Percentiles rank a stretch among this genome's conserved stretches.
Evolutionary conservation across 805 yeast genomes (phyloP).

Genomic region (Schizosaccharomyces cryophilus): DNA sequence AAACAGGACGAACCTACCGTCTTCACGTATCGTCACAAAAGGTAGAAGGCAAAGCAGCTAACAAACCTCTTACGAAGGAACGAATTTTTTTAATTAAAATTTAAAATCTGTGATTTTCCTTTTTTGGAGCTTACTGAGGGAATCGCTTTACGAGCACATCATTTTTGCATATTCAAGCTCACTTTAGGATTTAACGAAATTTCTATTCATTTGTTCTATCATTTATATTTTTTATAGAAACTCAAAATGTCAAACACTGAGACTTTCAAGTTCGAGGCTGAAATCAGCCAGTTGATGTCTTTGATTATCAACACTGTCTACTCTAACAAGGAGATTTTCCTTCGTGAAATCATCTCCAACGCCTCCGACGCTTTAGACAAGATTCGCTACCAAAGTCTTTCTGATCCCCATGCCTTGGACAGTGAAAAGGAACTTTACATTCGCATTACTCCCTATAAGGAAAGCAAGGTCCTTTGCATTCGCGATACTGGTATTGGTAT

Average conservation of each 20-base stretch:
- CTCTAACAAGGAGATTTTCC: slow-evolving; percentile 94
- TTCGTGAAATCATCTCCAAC: slow-evolving; percentile 95
- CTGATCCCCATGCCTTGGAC: slow-evolving; percentile 78
- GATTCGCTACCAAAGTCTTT: slow-evolving; percentile 86
- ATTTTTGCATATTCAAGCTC: too few species aligned
- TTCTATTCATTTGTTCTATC: background rate
- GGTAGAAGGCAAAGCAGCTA: too few species aligned
- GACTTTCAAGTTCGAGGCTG: slow-evolving; percentile 58
- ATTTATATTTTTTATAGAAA: background rate
- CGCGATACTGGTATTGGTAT: slow-evolving; percentile 99
- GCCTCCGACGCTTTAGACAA: slow-evolving; percentile 98
- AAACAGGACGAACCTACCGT: background rate
- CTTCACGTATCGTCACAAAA: background rate
- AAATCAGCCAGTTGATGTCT: slow-evolving; percentile 99
- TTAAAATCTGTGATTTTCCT: too few species aligned
- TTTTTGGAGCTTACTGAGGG: too few species aligned
- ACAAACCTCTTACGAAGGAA: too few species aligned
- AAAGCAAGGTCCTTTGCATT: slow-evolving; percentile 76
- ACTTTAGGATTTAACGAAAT: too few species aligned
- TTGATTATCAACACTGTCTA: slow-evolving; percentile 98
- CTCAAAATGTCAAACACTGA: slow-evolving; percentile 1
- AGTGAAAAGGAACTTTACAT: slow-evolving; percentile 89
- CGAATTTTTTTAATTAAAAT: too few species aligned
- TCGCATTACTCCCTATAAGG: slow-evolving; percentile 93
- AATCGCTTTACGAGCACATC: too few species aligned